These are phyloP conservation scores for Quercus gilva DNA, from an alignment of 306 rosid species.

Conservation along the genomic window DNA sequence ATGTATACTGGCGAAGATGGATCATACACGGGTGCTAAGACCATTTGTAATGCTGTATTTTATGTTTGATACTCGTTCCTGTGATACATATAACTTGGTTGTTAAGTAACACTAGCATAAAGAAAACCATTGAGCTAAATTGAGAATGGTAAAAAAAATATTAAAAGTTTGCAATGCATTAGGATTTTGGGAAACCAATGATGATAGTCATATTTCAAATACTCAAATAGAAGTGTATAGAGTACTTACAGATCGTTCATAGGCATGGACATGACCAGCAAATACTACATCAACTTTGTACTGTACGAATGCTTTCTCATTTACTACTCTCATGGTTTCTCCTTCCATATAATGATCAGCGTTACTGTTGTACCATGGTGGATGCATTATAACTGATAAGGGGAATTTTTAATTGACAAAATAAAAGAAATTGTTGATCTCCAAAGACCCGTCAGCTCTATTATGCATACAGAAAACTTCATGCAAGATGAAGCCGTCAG, in stretches of 20 bases:
- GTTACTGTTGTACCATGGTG: constrained; percentile 58
- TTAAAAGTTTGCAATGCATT: too few relatives aligned
- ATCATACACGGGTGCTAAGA: constrained; percentile 38
- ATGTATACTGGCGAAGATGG: constrained; percentile 52
- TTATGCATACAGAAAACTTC: too few relatives aligned
- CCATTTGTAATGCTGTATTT: constrained; percentile 48
- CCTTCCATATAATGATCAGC: constrained; percentile 62
- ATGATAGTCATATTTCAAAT: not conserved
- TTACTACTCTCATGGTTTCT: constrained; percentile 56
- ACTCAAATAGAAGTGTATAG: not conserved
- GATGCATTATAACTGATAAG: constrained; percentile 27
- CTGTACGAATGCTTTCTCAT: constrained; percentile 38
- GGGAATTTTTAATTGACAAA: too few relatives aligned
- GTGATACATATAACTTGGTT: not conserved
- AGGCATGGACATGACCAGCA: constrained; percentile 66
- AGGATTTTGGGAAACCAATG: too few relatives aligned
- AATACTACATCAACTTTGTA: constrained; percentile 50
- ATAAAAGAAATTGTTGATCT: too few relatives aligned
- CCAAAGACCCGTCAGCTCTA: too few relatives aligned
- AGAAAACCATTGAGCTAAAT: not conserved
- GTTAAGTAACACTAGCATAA: not conserved
- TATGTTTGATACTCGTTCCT: constrained; percentile 55
- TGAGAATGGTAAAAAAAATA: too few relatives aligned
- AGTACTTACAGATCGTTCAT: constrained; percentile 51
- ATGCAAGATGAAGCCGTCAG: too few relatives aligned